Evolutionary conservation across 2,329 filamentous ascomycete genomes (phyloP).

Genomic region (Pyricularia pennisetigena): DNA sequence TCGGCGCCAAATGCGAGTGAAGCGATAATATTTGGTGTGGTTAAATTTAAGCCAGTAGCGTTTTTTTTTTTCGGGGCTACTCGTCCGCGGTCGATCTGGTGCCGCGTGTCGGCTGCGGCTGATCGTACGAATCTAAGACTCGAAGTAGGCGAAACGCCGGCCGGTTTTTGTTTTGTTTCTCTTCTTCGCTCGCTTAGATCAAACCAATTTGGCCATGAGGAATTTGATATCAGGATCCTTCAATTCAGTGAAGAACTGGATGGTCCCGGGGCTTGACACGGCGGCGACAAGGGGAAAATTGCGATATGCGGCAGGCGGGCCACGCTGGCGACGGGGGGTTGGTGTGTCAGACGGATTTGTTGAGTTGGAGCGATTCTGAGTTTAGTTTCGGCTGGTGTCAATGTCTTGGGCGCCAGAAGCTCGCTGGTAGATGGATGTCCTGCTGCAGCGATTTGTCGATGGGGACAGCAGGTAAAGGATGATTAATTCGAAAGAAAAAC

Average conservation of each 20-base stretch:
- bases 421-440: background rate
- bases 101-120: background rate
- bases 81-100: background rate
- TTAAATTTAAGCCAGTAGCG: background rate
- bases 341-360: constrained; percentile 1
- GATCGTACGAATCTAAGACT: background rate
- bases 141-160: background rate
- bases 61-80: background rate
- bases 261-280: background rate
- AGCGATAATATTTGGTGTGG: background rate
- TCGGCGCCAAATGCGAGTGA: background rate
- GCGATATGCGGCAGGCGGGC: background rate
- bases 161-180: background rate
- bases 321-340: background rate
- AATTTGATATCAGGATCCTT: background rate
- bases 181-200: background rate
- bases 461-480: background rate
- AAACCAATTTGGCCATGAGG: background rate
- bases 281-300: background rate
- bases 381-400: constrained; percentile 1
- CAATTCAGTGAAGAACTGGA: background rate
- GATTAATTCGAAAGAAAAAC: background rate
- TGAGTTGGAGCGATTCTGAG: background rate
- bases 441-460: background rate
- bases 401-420: background rate